phyloP scores from a whole-genome alignment of 2,329 filamentous ascomycete species.

The Exophiala sp. region DNA sequence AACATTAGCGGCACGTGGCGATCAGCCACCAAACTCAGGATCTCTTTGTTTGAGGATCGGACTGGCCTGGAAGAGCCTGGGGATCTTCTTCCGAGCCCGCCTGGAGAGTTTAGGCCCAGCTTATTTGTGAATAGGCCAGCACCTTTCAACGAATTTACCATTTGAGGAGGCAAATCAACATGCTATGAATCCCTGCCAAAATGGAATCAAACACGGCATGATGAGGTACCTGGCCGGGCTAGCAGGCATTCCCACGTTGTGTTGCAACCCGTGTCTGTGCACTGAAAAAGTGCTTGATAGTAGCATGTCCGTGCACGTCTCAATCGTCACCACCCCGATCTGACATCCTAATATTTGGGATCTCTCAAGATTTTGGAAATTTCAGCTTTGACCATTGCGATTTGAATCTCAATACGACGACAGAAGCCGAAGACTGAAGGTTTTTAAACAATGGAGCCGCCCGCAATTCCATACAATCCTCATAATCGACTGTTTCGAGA shows the following conservation, averaged over 20 bases:
- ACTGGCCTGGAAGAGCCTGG: not conserved
- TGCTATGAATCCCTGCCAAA: not conserved
- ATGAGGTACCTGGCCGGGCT: not conserved
- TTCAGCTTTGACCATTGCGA: too few species aligned
- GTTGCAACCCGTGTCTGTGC: too few species aligned
- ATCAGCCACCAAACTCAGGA: not conserved
- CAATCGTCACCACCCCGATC: too few species aligned
- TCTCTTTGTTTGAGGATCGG: not conserved
- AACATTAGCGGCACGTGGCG: not conserved
- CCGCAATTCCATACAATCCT: not conserved
- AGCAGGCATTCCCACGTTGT: too few species aligned
- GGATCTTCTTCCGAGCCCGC: not conserved
- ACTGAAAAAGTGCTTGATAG: too few species aligned
- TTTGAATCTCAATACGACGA: too few species aligned
- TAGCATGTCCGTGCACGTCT: too few species aligned
- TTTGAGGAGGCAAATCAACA: not conserved
- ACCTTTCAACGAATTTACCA: not conserved
- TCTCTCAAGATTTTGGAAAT: too few species aligned
- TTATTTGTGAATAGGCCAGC: not conserved
- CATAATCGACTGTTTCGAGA: constrained; percentile 10
- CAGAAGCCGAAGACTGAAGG: not conserved
- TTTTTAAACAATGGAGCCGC: constrained; percentile 5
- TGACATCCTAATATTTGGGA: too few species aligned
- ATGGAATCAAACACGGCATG: not conserved
- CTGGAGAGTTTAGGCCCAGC: not conserved